Evolutionary conservation across 805 yeast genomes (phyloP), one percentile per base, ranked within the genome.

Genomic region (Myxozyma mucilagina): DNA sequence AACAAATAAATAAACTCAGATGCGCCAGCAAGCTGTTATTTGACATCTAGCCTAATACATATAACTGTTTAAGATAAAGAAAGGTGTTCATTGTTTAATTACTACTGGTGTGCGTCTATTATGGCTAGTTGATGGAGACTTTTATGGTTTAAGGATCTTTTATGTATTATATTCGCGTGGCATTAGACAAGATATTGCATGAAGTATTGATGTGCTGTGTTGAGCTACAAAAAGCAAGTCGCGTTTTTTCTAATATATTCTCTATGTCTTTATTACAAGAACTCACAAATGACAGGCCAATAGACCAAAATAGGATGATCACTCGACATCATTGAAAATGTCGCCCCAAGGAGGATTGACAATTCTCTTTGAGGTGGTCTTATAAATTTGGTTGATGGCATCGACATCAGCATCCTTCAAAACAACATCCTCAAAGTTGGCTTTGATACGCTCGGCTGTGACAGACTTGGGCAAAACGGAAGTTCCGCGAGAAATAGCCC

Each of bases 401-500:
- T 71, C 70, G 53, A 82, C 57, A 50, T 83, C 85, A 51, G 77
- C 80, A 18, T 69, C 67, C 35, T 77, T 70, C 42, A 84, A 73
- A 16, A 78, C 74, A 47, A 75, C 64, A 41, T 76, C 74, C 62
- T 75, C 73, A 44, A 76, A 69, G 69, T 79, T 79, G 20, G 74
- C 67, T 32, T 72, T 71, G 53, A 89, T 81, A 71, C 96, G 83
- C 29, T 79, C 80, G n/a, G 82, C 77, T 54, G 87, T 89, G 14
- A 84, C 78, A 0, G 96, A 86, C 75, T 92, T 83, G 48, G 94
- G 90, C 50, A 89, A 74, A 1, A 81, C 84, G 9, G 79, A 77
- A 57, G 87, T 79, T 1, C 89, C 91, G 44, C 83, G 78, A 62
- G 81, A 76, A 29, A 87, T 80, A 69, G 86, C 60, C 67, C 67